A percentile compares a stretch with the other conserved stretches of the same genome.
phyloP scores from a whole-genome alignment of 1,284 basidiomycete genomes.

The Ganoderma meredithae region DNA sequence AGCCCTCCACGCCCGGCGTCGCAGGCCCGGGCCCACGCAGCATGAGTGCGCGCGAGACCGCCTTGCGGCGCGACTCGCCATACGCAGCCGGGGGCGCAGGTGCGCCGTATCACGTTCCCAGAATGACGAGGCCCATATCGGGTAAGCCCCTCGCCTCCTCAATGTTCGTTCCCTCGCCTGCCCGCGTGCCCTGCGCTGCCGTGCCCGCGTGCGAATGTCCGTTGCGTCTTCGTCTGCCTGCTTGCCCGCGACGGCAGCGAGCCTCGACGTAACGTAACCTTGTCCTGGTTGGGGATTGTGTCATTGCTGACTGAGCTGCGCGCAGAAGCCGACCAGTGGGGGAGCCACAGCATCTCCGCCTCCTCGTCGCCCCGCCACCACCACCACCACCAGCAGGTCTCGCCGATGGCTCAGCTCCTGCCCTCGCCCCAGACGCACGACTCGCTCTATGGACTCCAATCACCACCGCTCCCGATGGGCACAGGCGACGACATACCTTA shows the following conservation, averaged over 20 bases:
- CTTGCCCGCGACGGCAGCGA: neutral
- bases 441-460: conserved; percentile 24
- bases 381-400: neutral
- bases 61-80: conserved; percentile 27
- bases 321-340: conserved; percentile 27
- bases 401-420: conserved; percentile 10
- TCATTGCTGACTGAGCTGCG: conserved; percentile 25
- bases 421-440: conserved; percentile 19
- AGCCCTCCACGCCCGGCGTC: conserved; percentile 33
- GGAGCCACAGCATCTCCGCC: conserved; percentile 25
- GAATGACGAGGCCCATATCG: conserved; percentile 23
- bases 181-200: conserved; percentile 18
- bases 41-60: conserved; percentile 31
- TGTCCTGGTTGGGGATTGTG: conserved; percentile 19
- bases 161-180: conserved; percentile 18
- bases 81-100: neutral
- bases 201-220: conserved; percentile 13
- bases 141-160: conserved; percentile 25
- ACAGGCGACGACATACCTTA: conserved; percentile 28
- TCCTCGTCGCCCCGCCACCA: conserved; percentile 27
- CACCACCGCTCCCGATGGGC: conserved; percentile 23
- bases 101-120: conserved; percentile 27
- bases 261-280: conserved; percentile 24
- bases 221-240: conserved; percentile 4
- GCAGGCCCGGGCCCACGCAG: conserved; percentile 39